A percentile compares a stretch with the other conserved stretches of the same genome.
These are phyloP conservation scores for Fusarium sp. DNA, from an alignment of 2,329 filamentous ascomycete species.

Conservation along the genomic window DNA sequence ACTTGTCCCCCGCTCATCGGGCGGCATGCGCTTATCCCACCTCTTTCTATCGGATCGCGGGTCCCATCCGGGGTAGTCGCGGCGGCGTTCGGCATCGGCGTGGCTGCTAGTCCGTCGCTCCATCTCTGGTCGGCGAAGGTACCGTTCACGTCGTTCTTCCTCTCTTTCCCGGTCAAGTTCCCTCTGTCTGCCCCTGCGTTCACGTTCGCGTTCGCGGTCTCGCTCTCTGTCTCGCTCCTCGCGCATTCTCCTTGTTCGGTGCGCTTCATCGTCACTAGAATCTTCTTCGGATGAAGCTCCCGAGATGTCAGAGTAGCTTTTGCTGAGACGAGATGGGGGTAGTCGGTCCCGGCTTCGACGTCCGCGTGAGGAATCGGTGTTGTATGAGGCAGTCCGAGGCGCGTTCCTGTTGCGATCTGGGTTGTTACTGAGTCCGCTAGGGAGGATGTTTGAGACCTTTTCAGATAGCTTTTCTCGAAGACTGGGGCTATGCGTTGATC, in stretches of 20 bases:
- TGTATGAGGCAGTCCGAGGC: slow-evolving; percentile 52
- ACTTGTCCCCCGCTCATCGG: slow-evolving; percentile 49
- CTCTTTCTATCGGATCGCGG: slow-evolving; percentile 53
- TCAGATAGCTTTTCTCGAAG: slow-evolving; percentile 60
- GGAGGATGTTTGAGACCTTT: slow-evolving; percentile 59
- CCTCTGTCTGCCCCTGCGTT: slow-evolving; percentile 52
- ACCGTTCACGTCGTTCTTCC: slow-evolving; percentile 53
- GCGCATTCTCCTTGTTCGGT: slow-evolving; percentile 41
- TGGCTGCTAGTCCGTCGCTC: slow-evolving; percentile 64
- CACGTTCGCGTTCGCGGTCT: slow-evolving; percentile 49
- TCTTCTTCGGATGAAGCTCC: slow-evolving; percentile 53
- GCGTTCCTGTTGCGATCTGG: slow-evolving; percentile 55
- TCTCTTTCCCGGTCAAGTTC: slow-evolving; percentile 57
- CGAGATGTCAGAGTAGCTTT: slow-evolving; percentile 58
- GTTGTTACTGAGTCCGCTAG: slow-evolving; percentile 49
- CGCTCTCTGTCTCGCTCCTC: slow-evolving; percentile 51
- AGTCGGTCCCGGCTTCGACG: slow-evolving; percentile 58
- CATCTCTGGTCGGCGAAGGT: slow-evolving; percentile 57
- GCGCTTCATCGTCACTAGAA: slow-evolving; percentile 51
- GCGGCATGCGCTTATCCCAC: slow-evolving; percentile 52
- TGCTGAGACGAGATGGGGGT: slow-evolving; percentile 56
- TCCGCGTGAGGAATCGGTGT: slow-evolving; percentile 48
- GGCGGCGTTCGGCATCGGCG: slow-evolving; percentile 61
- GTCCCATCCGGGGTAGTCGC: slow-evolving; percentile 54
- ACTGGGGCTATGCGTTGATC: slow-evolving; percentile 55